Conservation (phyloP, 805 yeast species). For the Wickerhamiella allomyrinae region DNA sequence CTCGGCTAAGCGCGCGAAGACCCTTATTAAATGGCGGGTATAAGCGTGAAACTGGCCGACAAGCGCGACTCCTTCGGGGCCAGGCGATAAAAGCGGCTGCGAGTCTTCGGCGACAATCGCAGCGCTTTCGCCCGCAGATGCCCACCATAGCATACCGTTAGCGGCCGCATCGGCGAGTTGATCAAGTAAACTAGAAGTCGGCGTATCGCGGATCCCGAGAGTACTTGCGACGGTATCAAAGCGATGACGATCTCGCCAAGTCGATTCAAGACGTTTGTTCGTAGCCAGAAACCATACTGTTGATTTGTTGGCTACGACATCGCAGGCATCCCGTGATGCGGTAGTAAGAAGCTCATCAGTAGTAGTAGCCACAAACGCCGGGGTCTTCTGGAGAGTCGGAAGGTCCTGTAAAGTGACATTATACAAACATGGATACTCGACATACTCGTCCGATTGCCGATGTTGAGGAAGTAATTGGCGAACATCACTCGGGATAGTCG, state of each 20-base stretch:
- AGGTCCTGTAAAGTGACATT: conserved; percentile 50
- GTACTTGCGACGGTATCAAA: conserved; percentile 14
- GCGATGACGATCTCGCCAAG: conserved; percentile 19
- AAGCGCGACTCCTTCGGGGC: conserved; percentile 27
- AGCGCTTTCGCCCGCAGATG: conserved; percentile 58
- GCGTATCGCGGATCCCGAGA: conserved; percentile 6
- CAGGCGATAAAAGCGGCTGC: conserved; percentile 20
- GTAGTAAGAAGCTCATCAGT: conserved; percentile 47
- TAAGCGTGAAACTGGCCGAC: conserved; percentile 41
- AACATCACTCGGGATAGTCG: conserved; percentile 47
- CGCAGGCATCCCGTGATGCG: conserved; percentile 16
- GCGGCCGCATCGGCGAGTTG: conserved; percentile 11
- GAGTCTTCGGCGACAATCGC: conserved; percentile 19
- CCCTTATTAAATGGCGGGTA: conserved; percentile 31
- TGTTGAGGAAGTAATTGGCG: conserved; percentile 23
- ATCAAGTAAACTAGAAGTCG: conserved; percentile 9
- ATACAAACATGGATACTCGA: conserved; percentile 28
- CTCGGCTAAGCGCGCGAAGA: conserved; percentile 27
- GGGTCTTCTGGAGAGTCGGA: conserved; percentile 22
- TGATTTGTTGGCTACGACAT: conserved; percentile 7
- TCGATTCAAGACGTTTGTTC: conserved; percentile 8
- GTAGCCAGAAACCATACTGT: conserved; percentile 1
- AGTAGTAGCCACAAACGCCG: conserved; percentile 45
- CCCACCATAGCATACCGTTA: conserved; percentile 69
- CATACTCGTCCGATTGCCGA: conserved; percentile 13